Conservation (phyloP, 2,329 filamentous ascomycete species). For the Zymoseptoria ardabiliae region DNA sequence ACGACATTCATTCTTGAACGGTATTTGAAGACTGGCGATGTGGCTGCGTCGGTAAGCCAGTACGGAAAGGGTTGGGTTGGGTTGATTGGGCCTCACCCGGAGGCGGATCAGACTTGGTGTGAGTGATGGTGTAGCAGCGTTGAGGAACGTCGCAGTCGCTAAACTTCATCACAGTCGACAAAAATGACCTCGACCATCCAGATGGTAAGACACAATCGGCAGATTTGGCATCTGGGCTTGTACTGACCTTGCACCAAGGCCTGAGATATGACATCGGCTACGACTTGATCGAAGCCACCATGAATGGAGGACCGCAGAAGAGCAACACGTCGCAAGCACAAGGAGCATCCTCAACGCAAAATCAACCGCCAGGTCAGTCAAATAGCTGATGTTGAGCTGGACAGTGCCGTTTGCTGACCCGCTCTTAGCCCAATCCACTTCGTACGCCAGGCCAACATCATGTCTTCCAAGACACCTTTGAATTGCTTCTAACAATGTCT, state of each 20-base stretch:
- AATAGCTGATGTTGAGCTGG: not conserved
- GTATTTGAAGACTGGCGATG: constrained; percentile 17
- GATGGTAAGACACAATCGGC: constrained; percentile 3
- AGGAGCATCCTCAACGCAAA: not conserved
- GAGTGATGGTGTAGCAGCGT: constrained; percentile 1
- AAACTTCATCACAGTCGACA: constrained; percentile 4
- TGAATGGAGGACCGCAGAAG: constrained; percentile 1
- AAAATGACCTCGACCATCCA: constrained; percentile 5
- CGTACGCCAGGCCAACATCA: not conserved
- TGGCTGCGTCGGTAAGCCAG: constrained; percentile 12
- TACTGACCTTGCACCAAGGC: no score
- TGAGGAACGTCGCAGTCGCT: not conserved
- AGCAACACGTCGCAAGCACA: not conserved
- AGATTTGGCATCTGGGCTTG: no score
- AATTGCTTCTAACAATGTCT: not conserved
- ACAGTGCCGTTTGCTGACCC: not conserved
- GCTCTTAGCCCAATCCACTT: not conserved
- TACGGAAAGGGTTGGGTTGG: constrained; percentile 19
- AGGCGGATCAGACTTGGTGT: constrained; percentile 19
- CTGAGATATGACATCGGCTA: constrained; percentile 14
- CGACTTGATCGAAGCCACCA: constrained; percentile 11
- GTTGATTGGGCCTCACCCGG: constrained; percentile 17
- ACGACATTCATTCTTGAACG: constrained; percentile 13
- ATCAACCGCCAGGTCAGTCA: not conserved
- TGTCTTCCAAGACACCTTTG: not conserved